Conservation (phyloP, 2,329 filamentous ascomycete species). For the Cladosporium sp. region DNA sequence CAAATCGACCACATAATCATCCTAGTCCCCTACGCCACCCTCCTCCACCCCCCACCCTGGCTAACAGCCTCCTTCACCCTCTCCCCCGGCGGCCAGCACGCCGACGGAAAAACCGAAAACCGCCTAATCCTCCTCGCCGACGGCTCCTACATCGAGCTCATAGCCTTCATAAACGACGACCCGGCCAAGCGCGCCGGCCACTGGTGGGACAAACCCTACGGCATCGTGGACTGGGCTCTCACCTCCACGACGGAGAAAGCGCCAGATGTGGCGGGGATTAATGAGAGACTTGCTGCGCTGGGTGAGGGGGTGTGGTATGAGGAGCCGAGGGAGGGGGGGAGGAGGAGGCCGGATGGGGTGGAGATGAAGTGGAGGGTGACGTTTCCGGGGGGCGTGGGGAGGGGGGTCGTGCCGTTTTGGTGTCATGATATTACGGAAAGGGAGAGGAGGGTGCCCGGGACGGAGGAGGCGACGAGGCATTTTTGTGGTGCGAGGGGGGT, state of each 20-base stretch:
- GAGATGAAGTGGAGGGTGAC: slow-evolving; percentile 58
- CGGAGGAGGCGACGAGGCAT: slow-evolving; percentile 41
- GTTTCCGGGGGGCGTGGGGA: slow-evolving; percentile 39
- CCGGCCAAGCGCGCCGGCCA: slow-evolving; percentile 44
- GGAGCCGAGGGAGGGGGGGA: slow-evolving; percentile 48
- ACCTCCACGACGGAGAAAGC: slow-evolving; percentile 30
- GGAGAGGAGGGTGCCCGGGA: slow-evolving; percentile 50
- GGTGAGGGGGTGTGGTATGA: slow-evolving; percentile 41
- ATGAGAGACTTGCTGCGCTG: slow-evolving; percentile 17
- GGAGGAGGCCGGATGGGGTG: slow-evolving; percentile 51
- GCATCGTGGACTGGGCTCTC: slow-evolving; percentile 59
- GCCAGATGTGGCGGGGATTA: slow-evolving; percentile 20
- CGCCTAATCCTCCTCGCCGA: slow-evolving; percentile 58
- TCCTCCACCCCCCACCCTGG: slow-evolving; percentile 46
- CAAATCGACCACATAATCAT: slow-evolving; percentile 61
- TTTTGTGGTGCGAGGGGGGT: slow-evolving; percentile 51
- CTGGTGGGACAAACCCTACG: slow-evolving; percentile 52
- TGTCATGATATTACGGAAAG: slow-evolving; percentile 59
- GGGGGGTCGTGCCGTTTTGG: slow-evolving; percentile 59
- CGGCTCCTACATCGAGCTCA: slow-evolving; percentile 63
- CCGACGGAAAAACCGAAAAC: slow-evolving; percentile 58
- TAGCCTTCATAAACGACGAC: slow-evolving; percentile 53
- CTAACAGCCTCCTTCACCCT: slow-evolving; percentile 54
- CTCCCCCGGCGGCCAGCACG: slow-evolving; percentile 56
- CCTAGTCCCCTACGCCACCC: slow-evolving; percentile 50